phyloP scores from a whole-genome alignment of 78 protist genomes.

The Speleostelium caveatum region DNA sequence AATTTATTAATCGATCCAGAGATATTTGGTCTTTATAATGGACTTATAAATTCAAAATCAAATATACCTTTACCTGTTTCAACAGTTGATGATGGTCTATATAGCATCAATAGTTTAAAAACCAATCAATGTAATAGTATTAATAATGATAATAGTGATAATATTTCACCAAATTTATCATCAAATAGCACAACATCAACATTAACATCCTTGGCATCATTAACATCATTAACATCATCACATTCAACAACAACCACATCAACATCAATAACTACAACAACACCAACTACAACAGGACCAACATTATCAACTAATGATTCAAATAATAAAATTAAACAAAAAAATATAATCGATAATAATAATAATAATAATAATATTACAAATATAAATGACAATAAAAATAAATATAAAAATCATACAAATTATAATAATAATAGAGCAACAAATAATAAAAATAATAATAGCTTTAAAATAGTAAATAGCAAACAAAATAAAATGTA shows the following conservation, averaged over 20 bases:
- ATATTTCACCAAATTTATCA: background rate
- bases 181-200: background rate
- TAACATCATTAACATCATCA: background rate
- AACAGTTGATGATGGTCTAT: background rate
- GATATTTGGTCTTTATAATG: constrained; percentile 3
- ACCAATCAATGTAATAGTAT: background rate
- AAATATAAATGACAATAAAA: background rate
- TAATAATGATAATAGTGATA: background rate
- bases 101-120: background rate
- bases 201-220: background rate
- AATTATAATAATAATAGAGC: background rate
- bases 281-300: background rate
- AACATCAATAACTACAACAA: background rate
- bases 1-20: constrained; percentile 6
- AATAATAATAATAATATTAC: background rate
- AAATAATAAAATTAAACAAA: too few relatives aligned
- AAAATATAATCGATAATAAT: background rate
- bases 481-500: too few relatives aligned
- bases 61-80: too few relatives aligned
- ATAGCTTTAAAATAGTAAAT: too few relatives aligned
- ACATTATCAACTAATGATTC: too few relatives aligned
- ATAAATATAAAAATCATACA: too few relatives aligned
- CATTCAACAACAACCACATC: background rate
- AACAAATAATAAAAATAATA: background rate
- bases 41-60: background rate